phyloP scores from a whole-genome alignment of 1,284 basidiomycete genomes.

The Fistulina hepatica region DNA sequence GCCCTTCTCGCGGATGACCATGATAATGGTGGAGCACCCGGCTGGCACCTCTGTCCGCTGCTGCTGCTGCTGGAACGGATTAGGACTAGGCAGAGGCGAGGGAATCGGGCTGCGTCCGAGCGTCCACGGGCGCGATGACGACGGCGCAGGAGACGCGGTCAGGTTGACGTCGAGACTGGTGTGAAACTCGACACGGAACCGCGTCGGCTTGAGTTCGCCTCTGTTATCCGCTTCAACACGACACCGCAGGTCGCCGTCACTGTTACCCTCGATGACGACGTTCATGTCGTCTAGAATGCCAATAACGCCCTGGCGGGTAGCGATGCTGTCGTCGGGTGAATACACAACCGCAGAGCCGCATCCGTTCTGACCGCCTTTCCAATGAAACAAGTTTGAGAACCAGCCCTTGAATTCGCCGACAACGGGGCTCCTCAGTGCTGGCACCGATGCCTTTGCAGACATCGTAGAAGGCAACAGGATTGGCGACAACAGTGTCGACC shows the following conservation, averaged over 20 bases:
- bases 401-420: slow-evolving; percentile 75
- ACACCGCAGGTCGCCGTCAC: slow-evolving; percentile 36
- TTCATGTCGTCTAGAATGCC: slow-evolving; percentile 61
- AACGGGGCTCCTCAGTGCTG: slow-evolving; percentile 32
- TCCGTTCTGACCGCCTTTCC: slow-evolving; percentile 34
- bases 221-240: slow-evolving; percentile 43
- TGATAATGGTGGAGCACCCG: slow-evolving; percentile 38
- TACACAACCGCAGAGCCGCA: slow-evolving; percentile 46
- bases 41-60: slow-evolving; percentile 54
- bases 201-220: slow-evolving; percentile 30
- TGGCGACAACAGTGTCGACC: slow-evolving; percentile 32
- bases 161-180: slow-evolving; percentile 10
- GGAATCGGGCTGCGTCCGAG: slow-evolving; percentile 12
- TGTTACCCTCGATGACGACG: slow-evolving; percentile 34
- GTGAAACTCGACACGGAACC: slow-evolving; percentile 35
- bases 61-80: slow-evolving; percentile 37
- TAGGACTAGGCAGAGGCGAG: slow-evolving; percentile 23
- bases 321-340: slow-evolving; percentile 49
- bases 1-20: slow-evolving; percentile 82
- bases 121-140: slow-evolving; percentile 8
- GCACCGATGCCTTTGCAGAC: slow-evolving; percentile 10
- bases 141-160: slow-evolving; percentile 5
- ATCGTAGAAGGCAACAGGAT: slow-evolving; percentile 17
- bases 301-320: slow-evolving; percentile 54
- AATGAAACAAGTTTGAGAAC: slow-evolving; percentile 73